These are phyloP conservation scores for Asterella californica DNA, from an alignment of 225 moss, liverwort and hornwort species.

Conservation along the genomic window DNA sequence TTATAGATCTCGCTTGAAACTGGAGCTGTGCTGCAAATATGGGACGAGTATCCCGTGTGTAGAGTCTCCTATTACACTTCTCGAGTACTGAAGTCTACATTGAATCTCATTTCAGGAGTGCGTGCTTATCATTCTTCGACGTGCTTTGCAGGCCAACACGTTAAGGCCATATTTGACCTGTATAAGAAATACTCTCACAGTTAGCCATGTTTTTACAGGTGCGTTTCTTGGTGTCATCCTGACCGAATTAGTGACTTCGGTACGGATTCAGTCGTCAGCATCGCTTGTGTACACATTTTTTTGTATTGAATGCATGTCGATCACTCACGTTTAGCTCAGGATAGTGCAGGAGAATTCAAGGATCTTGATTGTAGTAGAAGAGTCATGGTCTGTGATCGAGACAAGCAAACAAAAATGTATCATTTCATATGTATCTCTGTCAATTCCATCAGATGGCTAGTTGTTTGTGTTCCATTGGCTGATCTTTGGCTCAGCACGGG, in stretches of 20 bases:
- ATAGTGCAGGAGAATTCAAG: background rate
- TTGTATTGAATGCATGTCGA: background rate
- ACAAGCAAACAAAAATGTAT: too few species aligned
- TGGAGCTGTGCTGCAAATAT: too few species aligned
- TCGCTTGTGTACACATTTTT: background rate
- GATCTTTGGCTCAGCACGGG: background rate
- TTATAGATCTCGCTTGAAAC: too few species aligned
- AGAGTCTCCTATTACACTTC: too few species aligned
- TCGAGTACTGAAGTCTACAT: too few species aligned
- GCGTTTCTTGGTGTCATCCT: background rate
- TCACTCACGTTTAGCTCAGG: background rate
- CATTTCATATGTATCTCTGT: background rate
- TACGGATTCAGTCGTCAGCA: background rate
- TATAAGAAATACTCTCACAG: constrained; percentile 94
- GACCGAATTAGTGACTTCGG: background rate
- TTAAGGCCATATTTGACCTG: constrained; percentile 96
- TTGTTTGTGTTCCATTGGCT: background rate
- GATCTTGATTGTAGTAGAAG: too few species aligned
- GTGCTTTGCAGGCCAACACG: constrained; percentile 73
- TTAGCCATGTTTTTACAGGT: constrained; percentile 99
- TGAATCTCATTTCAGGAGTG: too few species aligned
- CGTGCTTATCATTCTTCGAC: too few species aligned
- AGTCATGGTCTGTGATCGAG: too few species aligned
- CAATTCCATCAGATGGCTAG: background rate
- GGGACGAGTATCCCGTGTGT: too few species aligned